Evolutionary conservation across 75 land plant genomes (phyloP).

Genomic region (Chamaecyparis obtusa): DNA sequence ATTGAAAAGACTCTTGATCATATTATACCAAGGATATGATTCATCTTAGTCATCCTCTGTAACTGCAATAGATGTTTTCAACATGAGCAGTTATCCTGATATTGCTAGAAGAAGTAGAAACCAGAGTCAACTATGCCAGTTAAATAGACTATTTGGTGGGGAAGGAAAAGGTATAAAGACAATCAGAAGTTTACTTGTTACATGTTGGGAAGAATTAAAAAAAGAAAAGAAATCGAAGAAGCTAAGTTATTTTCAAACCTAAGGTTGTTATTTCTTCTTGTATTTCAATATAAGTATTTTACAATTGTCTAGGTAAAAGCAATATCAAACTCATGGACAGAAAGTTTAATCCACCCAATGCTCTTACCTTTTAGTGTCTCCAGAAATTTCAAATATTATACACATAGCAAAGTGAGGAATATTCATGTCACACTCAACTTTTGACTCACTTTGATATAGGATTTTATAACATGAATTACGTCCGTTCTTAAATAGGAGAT

Average conservation of each 20-base stretch:
- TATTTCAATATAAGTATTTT: not conserved
- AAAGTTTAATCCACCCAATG: not conserved
- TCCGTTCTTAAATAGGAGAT: not conserved
- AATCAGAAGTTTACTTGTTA: not conserved
- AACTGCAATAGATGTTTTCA: not conserved
- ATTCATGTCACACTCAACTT: not conserved
- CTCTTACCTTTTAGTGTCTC: not conserved
- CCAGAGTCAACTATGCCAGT: not conserved
- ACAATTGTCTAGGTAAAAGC: not conserved
- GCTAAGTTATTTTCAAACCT: not conserved
- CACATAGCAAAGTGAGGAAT: not conserved
- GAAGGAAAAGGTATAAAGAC: not conserved
- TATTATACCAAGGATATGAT: not conserved
- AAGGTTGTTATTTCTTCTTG: not conserved
- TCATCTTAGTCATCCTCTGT: not conserved
- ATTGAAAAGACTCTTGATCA: not conserved
- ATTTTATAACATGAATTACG: not conserved
- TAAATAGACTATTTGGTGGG: not conserved
- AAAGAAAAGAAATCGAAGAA: not conserved
- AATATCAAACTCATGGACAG: not conserved
- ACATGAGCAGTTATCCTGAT: not conserved
- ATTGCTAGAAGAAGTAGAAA: not conserved
- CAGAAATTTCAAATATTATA: not conserved
- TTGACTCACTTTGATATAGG: not conserved
- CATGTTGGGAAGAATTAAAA: not conserved